A percentile compares a stretch with the other conserved stretches of the same genome.
Conservation (phyloP, 208 protist genomes). For the Lotmaria passim region DNA sequence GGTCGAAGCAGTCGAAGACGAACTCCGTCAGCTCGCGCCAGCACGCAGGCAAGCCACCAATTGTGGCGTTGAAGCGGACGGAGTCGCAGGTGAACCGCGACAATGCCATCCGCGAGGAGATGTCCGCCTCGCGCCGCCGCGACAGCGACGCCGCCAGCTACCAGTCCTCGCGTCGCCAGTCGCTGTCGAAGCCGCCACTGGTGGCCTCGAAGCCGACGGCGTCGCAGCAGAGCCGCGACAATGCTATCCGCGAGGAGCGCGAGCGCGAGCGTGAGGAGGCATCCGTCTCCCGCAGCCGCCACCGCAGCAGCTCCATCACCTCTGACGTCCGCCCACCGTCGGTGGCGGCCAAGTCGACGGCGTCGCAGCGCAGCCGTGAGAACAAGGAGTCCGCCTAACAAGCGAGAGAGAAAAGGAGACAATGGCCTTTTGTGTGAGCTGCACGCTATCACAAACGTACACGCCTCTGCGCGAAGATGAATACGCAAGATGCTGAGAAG, state of each 20-base stretch:
- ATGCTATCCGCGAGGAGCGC: conserved; percentile 36
- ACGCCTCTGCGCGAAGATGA: too few species aligned
- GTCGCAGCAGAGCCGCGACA: conserved; percentile 51
- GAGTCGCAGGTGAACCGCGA: conserved; percentile 42
- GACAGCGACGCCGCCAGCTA: conserved; percentile 35
- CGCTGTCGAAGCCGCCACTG: conserved; percentile 57
- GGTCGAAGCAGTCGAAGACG: conserved; percentile 29
- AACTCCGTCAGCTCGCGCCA: conserved; percentile 34
- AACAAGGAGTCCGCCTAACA: background rate
- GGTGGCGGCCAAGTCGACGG: conserved; percentile 27
- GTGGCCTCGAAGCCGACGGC: conserved; percentile 57
- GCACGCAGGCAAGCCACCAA: conserved; percentile 34
- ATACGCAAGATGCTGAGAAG: too few species aligned
- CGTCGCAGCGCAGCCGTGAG: conserved; percentile 37
- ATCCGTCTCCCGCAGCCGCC: conserved; percentile 8
- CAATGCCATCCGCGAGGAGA: conserved; percentile 26
- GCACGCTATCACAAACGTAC: background rate
- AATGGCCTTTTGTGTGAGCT: too few species aligned
- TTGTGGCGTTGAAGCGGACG: conserved; percentile 45
- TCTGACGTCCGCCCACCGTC: conserved; percentile 33
- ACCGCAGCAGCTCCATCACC: conserved; percentile 36
- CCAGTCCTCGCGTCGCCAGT: conserved; percentile 47
- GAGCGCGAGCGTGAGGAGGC: conserved; percentile 35
- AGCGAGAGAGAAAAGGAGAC: background rate
- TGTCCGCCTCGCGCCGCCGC: conserved; percentile 20